Conservation (phyloP, 2,329 filamentous ascomycete genomes). For the Dothideomycetes sp. region DNA sequence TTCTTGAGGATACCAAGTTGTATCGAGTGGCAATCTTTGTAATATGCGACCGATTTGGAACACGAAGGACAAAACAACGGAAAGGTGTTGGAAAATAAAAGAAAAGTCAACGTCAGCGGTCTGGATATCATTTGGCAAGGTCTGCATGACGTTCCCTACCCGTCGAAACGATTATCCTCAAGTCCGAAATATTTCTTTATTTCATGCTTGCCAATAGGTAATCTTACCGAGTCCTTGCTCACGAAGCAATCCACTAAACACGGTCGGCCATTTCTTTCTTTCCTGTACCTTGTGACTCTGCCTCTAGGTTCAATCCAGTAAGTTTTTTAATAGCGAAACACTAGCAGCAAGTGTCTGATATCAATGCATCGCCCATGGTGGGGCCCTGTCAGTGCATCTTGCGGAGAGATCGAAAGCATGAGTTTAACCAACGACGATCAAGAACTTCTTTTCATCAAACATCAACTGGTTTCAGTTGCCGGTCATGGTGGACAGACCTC, state of each 20-base stretch:
- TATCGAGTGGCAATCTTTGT: too few relatives aligned
- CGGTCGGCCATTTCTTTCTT: too few relatives aligned
- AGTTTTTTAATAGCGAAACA: slow-evolving; percentile 7
- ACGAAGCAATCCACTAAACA: too few relatives aligned
- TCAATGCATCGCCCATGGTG: slow-evolving; percentile 10
- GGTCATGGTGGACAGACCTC: too few relatives aligned
- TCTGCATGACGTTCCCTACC: slow-evolving; percentile 8
- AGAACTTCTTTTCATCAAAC: background rate
- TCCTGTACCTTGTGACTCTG: slow-evolving; percentile 3
- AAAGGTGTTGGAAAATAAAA: slow-evolving; percentile 4
- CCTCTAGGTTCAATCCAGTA: slow-evolving; percentile 6
- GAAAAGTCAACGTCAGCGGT: slow-evolving; percentile 8
- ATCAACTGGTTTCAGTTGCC: too few relatives aligned
- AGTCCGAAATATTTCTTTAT: slow-evolving; percentile 3
- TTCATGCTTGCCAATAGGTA: slow-evolving; percentile 10
- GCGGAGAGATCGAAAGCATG: slow-evolving; percentile 4
- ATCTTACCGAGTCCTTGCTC: too few relatives aligned
- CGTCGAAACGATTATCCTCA: slow-evolving; percentile 6
- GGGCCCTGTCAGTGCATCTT: slow-evolving; percentile 12
- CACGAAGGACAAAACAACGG: too few relatives aligned
- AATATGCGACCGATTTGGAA: too few relatives aligned
- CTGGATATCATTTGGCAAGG: slow-evolving; percentile 1
- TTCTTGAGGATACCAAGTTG: too few relatives aligned
- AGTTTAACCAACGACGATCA: background rate
- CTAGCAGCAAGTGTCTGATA: slow-evolving; percentile 1